Evolutionary conservation across 805 yeast species (phyloP).

Genomic region (Schwanniomyces yamadae): DNA sequence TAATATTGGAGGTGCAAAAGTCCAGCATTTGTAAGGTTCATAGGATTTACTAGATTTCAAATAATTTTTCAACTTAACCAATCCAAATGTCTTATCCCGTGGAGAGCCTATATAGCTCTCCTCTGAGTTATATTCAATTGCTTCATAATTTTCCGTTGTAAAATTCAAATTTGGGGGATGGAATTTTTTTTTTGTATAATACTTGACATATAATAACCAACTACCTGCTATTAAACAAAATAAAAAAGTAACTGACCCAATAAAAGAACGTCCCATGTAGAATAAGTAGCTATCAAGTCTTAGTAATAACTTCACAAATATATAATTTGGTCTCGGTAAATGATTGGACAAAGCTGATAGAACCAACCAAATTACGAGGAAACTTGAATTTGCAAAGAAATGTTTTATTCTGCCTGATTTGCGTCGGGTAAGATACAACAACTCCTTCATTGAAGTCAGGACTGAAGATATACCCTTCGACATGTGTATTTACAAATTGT

Average conservation of each 20-base stretch:
- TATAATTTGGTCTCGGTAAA: slow-evolving; percentile 49
- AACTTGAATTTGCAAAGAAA: not conserved
- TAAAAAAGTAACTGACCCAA: slow-evolving; percentile 10
- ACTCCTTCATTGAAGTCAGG: no score
- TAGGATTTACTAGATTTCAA: slow-evolving; percentile 3
- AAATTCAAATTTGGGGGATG: not conserved
- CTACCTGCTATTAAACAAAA: slow-evolving; percentile 20
- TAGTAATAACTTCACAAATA: slow-evolving; percentile 49
- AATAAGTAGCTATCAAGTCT: slow-evolving; percentile 43
- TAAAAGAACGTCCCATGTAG: slow-evolving; percentile 10
- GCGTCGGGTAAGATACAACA: no score
- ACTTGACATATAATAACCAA: slow-evolving; percentile 16
- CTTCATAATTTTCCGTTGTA: slow-evolving; percentile 2
- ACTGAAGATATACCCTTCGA: no score
- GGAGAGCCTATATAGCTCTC: not conserved
- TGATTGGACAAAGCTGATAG: slow-evolving; percentile 7
- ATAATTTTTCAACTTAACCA: not conserved
- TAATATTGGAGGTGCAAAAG: slow-evolving; percentile 37
- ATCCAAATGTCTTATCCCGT: not conserved
- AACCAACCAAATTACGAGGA: slow-evolving; percentile 7
- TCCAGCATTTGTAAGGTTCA: slow-evolving; percentile 8
- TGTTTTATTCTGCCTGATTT: not conserved
- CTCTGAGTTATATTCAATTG: not conserved
- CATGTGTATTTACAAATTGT: no score
- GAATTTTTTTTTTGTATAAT: not conserved